Evolutionary conservation across 352 stramenopile species (phyloP).

Genomic region (Phytophthora europaea): DNA sequence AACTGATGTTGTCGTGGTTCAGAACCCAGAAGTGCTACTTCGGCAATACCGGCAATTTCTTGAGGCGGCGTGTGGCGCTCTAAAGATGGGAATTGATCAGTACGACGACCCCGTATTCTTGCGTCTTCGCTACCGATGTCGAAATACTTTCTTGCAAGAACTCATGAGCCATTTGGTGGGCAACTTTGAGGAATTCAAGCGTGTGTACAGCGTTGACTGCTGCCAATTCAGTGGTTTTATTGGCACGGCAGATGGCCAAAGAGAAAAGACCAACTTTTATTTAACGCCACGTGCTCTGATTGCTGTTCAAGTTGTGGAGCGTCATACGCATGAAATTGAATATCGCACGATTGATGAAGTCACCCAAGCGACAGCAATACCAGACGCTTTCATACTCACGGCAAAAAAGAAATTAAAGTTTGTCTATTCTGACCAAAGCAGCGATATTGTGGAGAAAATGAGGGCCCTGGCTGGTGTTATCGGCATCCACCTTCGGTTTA

Average conservation of each 20-base stretch:
- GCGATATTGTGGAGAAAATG: slow-evolving; percentile 72
- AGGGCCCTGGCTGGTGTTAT: slow-evolving; percentile 72
- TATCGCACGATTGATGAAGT: slow-evolving; percentile 72
- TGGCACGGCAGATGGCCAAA: slow-evolving; percentile 70
- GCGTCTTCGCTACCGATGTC: slow-evolving; percentile 78
- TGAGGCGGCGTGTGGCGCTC: slow-evolving; percentile 60
- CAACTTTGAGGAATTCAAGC: slow-evolving; percentile 84
- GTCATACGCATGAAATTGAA: slow-evolving; percentile 82
- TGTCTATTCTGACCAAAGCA: slow-evolving; percentile 74
- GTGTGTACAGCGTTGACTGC: slow-evolving; percentile 74
- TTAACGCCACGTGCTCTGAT: slow-evolving; percentile 77
- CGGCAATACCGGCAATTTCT: slow-evolving; percentile 83
- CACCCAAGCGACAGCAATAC: slow-evolving; percentile 49
- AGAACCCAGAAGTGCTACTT: slow-evolving; percentile 80
- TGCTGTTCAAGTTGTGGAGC: slow-evolving; percentile 69
- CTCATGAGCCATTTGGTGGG: slow-evolving; percentile 83
- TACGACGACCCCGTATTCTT: slow-evolving; percentile 77
- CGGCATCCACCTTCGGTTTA: slow-evolving; percentile 59
- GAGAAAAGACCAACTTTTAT: slow-evolving; percentile 80
- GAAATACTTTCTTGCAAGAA: slow-evolving; percentile 85
- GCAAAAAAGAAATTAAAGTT: slow-evolving; percentile 77
- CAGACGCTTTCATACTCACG: slow-evolving; percentile 70
- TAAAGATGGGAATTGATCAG: slow-evolving; percentile 68
- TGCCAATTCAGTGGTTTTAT: slow-evolving; percentile 83
- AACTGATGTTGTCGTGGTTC: slow-evolving; percentile 48